Evolutionary conservation across 2,329 filamentous ascomycete genomes (phyloP).

Genomic region (Aphanocladium album): DNA sequence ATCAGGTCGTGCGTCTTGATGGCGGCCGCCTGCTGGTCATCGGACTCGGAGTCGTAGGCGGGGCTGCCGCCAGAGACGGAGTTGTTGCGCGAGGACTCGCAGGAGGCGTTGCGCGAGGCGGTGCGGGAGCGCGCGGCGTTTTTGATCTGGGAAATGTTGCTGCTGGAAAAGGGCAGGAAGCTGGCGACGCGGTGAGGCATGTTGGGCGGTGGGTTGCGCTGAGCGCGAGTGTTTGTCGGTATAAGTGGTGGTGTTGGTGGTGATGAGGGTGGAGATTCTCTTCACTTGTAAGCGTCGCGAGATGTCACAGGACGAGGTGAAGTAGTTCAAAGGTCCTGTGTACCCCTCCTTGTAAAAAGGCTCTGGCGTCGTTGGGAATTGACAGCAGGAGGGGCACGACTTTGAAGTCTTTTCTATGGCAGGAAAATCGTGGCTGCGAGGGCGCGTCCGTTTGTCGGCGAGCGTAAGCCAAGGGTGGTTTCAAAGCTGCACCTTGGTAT

Average conservation of each 20-base stretch:
- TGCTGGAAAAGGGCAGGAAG: constrained; percentile 53
- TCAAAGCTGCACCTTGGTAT: background rate
- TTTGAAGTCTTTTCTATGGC: background rate
- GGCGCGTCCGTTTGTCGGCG: background rate
- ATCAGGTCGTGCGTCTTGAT: constrained; percentile 35
- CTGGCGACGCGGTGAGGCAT: constrained; percentile 56
- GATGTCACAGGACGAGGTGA: background rate
- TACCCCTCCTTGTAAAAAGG: constrained; percentile 10
- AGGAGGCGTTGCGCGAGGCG: constrained; percentile 13
- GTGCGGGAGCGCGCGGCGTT: constrained; percentile 26
- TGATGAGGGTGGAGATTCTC: background rate
- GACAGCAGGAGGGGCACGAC: constrained; percentile 12
- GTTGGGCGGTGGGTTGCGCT: constrained; percentile 19
- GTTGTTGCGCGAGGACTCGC: constrained; percentile 16
- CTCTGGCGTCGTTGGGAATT: background rate
- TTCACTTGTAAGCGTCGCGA: background rate
- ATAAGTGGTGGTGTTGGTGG: background rate
- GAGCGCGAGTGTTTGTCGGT: background rate
- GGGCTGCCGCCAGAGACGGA: constrained; percentile 29
- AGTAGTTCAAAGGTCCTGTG: background rate
- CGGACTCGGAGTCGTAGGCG: constrained; percentile 32
- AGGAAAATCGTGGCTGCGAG: constrained; percentile 3
- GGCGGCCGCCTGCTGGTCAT: constrained; percentile 30
- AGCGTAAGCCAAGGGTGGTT: background rate
- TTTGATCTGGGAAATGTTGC: constrained; percentile 48